phyloP scores from a whole-genome alignment of 257 asterid species.

The Misopates orontium region DNA sequence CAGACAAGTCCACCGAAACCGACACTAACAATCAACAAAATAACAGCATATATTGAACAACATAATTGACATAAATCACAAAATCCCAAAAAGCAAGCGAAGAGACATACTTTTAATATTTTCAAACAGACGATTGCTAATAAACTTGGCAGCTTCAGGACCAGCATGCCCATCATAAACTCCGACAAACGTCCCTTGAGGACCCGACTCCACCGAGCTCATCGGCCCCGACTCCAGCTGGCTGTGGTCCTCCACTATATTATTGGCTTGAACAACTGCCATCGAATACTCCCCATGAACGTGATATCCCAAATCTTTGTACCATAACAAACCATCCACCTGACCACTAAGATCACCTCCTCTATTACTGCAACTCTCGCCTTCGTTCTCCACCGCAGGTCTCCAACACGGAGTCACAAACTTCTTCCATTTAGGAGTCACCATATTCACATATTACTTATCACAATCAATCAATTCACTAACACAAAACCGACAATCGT shows the following conservation, averaged over 20 bases:
- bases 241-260: conserved; percentile 69
- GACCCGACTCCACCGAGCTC: conserved; percentile 61
- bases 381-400: conserved; percentile 42
- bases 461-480: conserved; percentile 29
- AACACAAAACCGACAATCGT: conserved; percentile 31
- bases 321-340: conserved; percentile 77
- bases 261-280: conserved; percentile 86
- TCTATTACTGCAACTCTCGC: conserved; percentile 44
- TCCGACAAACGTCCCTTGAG: conserved; percentile 83
- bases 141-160: conserved; percentile 71
- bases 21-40: not conserved
- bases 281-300: conserved; percentile 78
- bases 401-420: conserved; percentile 72
- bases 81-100: conserved; percentile 1
- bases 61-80: not conserved
- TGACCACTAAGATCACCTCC: conserved; percentile 48
- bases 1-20: not conserved
- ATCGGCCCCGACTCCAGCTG: conserved; percentile 84
- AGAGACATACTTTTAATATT: conserved; percentile 64
- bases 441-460: conserved; percentile 46
- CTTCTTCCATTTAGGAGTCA: conserved; percentile 58
- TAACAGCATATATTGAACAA: not conserved
- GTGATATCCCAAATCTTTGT: conserved; percentile 68
- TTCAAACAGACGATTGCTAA: conserved; percentile 56
- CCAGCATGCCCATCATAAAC: conserved; percentile 94